These are phyloP conservation scores for Epichloe coenophiala DNA, from an alignment of 2,329 filamentous ascomycete genomes.

Conservation along the genomic window DNA sequence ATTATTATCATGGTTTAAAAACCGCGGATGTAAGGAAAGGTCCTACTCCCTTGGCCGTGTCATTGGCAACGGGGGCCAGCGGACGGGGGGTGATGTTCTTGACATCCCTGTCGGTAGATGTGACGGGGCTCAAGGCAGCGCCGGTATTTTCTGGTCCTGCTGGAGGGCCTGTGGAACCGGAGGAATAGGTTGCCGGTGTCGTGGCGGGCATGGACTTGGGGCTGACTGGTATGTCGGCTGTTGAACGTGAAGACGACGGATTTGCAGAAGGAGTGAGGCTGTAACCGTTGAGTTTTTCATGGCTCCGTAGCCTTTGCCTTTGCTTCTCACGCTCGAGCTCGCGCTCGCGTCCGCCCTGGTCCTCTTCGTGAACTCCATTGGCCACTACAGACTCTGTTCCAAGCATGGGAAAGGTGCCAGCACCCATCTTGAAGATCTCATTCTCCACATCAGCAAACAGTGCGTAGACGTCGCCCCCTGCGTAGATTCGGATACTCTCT, in stretches of 20 bases:
- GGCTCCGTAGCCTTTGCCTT: conserved; percentile 36
- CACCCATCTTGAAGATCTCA: conserved; percentile 25
- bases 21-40: conserved; percentile 37
- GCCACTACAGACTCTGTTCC: background rate
- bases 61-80: background rate
- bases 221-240: conserved; percentile 5
- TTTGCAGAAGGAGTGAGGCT: conserved; percentile 11
- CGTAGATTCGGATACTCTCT: conserved; percentile 56
- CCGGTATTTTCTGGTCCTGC: background rate
- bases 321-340: conserved; percentile 21
- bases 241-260: background rate
- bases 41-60: conserved; percentile 10
- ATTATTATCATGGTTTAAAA: conserved; percentile 26
- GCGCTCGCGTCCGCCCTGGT: no score
- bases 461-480: conserved; percentile 52
- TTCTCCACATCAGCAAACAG: conserved; percentile 53
- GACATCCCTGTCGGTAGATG: background rate
- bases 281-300: conserved; percentile 32
- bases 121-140: background rate
- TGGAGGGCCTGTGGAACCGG: conserved; percentile 21
- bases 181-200: conserved; percentile 8
- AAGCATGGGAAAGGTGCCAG: conserved; percentile 2
- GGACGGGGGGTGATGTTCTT: background rate
- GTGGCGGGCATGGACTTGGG: background rate
- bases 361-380: background rate